Conservation (phyloP, 2,329 filamentous ascomycete species). For the Gaeumannomyces sp. region DNA sequence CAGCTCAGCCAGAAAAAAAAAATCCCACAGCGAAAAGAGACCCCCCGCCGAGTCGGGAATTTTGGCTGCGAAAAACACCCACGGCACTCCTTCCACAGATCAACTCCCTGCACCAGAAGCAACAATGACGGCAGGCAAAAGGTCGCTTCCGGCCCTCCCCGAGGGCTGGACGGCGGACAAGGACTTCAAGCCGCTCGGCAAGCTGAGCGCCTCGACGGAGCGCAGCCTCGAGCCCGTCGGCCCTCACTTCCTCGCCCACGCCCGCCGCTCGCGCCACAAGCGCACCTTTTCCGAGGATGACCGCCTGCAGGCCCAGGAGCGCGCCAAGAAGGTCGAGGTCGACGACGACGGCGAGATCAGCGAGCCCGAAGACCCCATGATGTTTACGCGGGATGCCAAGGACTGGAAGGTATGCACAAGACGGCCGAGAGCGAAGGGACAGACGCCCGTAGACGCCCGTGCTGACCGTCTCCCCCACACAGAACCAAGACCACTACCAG, state of each 20-base stretch:
- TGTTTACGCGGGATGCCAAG: constrained; percentile 91
- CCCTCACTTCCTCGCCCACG: constrained; percentile 95
- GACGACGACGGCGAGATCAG: constrained; percentile 84
- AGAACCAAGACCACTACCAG: constrained; percentile 96
- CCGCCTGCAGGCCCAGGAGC: constrained; percentile 90
- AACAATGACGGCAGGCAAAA: constrained; percentile 42
- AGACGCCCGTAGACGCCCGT: neutral
- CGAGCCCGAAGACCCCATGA: constrained; percentile 86
- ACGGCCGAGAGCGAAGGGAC: neutral
- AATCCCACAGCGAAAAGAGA: neutral
- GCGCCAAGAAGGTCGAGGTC: constrained; percentile 90
- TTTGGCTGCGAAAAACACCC: neutral
- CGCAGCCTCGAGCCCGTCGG: constrained; percentile 93
- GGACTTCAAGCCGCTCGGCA: constrained; percentile 80
- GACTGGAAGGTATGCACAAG: constrained; percentile 82
- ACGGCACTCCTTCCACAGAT: neutral
- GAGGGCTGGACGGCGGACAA: constrained; percentile 81
- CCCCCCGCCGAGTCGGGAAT: neutral
- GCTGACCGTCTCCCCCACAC: constrained; percentile 6
- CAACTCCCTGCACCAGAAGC: neutral
- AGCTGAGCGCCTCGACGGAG: constrained; percentile 70
- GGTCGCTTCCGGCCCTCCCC: constrained; percentile 69
- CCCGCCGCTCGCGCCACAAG: constrained; percentile 90
- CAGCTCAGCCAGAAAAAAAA: neutral
- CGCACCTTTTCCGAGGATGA: constrained; percentile 99